These are phyloP conservation scores for Oropetium thomaeum DNA, from an alignment of 176 grass and related monocot genomes.

Conservation along the genomic window DNA sequence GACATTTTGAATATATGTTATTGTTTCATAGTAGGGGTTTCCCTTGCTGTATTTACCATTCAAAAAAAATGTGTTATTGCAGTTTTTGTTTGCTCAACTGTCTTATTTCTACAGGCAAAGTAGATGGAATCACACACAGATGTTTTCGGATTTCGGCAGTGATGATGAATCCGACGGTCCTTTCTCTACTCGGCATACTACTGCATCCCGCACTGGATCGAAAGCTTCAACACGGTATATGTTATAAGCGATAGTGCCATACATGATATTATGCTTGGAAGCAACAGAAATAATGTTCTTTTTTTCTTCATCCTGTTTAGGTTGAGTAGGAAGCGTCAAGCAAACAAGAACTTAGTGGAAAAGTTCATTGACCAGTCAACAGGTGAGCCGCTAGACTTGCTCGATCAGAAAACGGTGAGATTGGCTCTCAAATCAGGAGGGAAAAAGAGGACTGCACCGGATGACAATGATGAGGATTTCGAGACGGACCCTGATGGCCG, in stretches of 20 bases:
- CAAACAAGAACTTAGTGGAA: constrained; percentile 61
- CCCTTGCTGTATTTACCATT: too few species aligned
- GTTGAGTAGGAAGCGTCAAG: constrained; percentile 43
- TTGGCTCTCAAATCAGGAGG: constrained; percentile 57
- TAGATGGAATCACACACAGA: constrained; percentile 89
- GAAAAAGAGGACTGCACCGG: constrained; percentile 45
- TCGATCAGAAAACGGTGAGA: constrained; percentile 70
- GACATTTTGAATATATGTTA: neutral
- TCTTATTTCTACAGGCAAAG: constrained; percentile 53
- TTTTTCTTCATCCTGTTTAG: constrained; percentile 41
- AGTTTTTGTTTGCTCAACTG: constrained; percentile 11
- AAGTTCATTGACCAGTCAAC: constrained; percentile 59
- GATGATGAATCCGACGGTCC: constrained; percentile 47
- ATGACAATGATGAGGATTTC: constrained; percentile 44
- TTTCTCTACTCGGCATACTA: constrained; percentile 26
- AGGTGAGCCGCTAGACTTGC: constrained; percentile 78
- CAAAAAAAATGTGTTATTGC: neutral
- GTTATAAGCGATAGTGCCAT: constrained; percentile 9
- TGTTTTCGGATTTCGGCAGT: constrained; percentile 94
- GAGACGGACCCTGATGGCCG: constrained; percentile 82
- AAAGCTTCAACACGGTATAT: constrained; percentile 71
- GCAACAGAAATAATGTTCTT: constrained; percentile 2
- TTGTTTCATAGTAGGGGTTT: too few species aligned
- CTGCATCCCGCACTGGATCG: constrained; percentile 46
- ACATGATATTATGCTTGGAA: neutral